phyloP scores from a whole-genome alignment of 305 asterid species.

The Plantago coronopus region DNA sequence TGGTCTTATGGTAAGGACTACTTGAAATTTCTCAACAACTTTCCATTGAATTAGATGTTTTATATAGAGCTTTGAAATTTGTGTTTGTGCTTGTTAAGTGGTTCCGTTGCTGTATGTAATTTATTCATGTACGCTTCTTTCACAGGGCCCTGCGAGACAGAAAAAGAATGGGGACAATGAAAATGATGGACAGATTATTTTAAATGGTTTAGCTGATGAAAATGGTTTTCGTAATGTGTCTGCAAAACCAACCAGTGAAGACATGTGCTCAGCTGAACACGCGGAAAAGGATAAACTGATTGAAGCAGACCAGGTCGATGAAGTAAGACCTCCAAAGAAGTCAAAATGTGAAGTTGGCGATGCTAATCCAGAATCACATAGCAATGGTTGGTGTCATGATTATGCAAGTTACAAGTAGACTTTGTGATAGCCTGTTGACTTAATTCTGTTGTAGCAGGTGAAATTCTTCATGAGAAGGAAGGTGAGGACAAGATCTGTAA shows the following conservation, averaged over 20 bases:
- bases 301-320: slow-evolving; percentile 36
- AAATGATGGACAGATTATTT: slow-evolving; percentile 32
- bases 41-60: neutral
- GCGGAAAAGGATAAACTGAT: slow-evolving; percentile 34
- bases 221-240: slow-evolving; percentile 27
- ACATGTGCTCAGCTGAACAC: slow-evolving; percentile 29
- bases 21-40: neutral
- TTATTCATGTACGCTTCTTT: slow-evolving; percentile 14
- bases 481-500: slow-evolving; percentile 26
- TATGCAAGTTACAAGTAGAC: slow-evolving; percentile 3
- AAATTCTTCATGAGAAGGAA: slow-evolving; percentile 29
- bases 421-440: slow-evolving; percentile 8
- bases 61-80: too few relatives aligned
- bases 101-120: neutral
- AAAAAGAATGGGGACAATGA: slow-evolving; percentile 32
- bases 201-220: slow-evolving; percentile 37
- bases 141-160: slow-evolving; percentile 43
- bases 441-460: slow-evolving; percentile 33
- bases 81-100: neutral
- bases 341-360: slow-evolving; percentile 51
- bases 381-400: slow-evolving; percentile 32
- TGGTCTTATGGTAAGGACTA: slow-evolving; percentile 54
- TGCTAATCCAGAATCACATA: slow-evolving; percentile 29
- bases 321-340: slow-evolving; percentile 64
- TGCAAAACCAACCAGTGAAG: slow-evolving; percentile 24